Evolutionary conservation across 2,329 filamentous ascomycete species (phyloP), one percentile per base, ranked within the genome.

Genomic region (Massarina eburnea): DNA sequence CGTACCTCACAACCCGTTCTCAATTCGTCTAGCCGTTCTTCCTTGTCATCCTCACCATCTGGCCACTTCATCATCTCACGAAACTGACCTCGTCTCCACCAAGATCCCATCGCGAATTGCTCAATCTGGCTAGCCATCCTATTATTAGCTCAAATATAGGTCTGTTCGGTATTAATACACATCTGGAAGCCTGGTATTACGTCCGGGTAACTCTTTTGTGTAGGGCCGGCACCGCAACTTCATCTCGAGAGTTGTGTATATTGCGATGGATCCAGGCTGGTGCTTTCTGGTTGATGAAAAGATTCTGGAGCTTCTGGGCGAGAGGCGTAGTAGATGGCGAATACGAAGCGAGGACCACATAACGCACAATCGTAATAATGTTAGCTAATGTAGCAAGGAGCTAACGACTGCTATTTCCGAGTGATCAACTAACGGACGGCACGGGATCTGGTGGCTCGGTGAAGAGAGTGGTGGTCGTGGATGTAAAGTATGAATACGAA

Each of bases 401-500:
- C 22, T 15, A 29, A 21, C 29, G 38, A n/a, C n/a, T n/a, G n/a
- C n/a, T n/a, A n/a, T n/a, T 47, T 30, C 41, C 27, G 42, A 29
- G 34, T 37, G 26, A 15, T 46, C 44, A 53, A 51, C 48, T 30
- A 14, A 14, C 12, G 12, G 27, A 37, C 36, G 41, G 17, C 47
- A 48, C 20, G 29, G 37, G 22, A 49, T 43, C 37, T 19, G 51
- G 41, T 45, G 41, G 39, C 37, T 33, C 39, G 34, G 40, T 40
- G 38, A 43, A 44, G 46, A 50, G 51, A 44, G 42, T 42, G 38
- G 39, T 29, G 48, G 49, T 39, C 36, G 43, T 52, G 55, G 38
- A 43, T 52, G 33, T 57, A 61, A 35, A 63, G 61, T 63, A 48
- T 27, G 37, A 54, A 65, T 64, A 66, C 62, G 62, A 63, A 62